phyloP scores from a whole-genome alignment of 139 green algal genomes.

The Chlorella sp. region DNA sequence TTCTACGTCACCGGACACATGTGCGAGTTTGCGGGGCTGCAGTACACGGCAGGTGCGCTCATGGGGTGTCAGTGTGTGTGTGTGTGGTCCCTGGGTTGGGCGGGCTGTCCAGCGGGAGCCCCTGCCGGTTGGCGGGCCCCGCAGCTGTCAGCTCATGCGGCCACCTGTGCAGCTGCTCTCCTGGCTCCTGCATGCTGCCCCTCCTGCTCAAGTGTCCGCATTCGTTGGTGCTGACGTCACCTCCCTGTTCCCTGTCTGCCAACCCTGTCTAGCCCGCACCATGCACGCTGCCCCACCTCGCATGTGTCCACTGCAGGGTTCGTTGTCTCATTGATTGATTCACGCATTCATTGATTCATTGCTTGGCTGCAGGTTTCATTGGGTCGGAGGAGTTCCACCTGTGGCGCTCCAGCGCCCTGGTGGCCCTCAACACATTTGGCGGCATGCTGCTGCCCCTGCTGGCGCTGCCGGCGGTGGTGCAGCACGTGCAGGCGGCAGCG shows the following conservation, averaged over 20 bases:
- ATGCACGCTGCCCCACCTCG: background rate
- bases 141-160: background rate
- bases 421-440: conserved; percentile 87
- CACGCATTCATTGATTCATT: too few relatives aligned
- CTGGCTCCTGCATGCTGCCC: background rate
- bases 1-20: conserved; percentile 91
- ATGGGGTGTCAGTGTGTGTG: too few relatives aligned
- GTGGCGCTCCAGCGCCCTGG: conserved; percentile 59
- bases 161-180: background rate
- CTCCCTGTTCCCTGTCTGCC: background rate
- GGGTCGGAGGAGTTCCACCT: conserved; percentile 81
- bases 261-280: background rate
- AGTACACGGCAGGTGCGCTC: conserved; percentile 74
- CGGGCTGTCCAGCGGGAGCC: background rate
- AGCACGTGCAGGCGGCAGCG: background rate
- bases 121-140: background rate
- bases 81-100: background rate
- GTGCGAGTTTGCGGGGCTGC: conserved; percentile 91
- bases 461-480: conserved; percentile 45
- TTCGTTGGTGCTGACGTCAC: too few relatives aligned
- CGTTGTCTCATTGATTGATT: too few relatives aligned
- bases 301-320: too few relatives aligned
- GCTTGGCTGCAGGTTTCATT: conserved; percentile 85
- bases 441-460: conserved; percentile 48
- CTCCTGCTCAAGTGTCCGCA: too few relatives aligned